Percentiles rank a stretch among this genome's conserved stretches.
Conservation (phyloP, 2,329 filamentous ascomycete species). For the Harringtonia lauricola region DNA sequence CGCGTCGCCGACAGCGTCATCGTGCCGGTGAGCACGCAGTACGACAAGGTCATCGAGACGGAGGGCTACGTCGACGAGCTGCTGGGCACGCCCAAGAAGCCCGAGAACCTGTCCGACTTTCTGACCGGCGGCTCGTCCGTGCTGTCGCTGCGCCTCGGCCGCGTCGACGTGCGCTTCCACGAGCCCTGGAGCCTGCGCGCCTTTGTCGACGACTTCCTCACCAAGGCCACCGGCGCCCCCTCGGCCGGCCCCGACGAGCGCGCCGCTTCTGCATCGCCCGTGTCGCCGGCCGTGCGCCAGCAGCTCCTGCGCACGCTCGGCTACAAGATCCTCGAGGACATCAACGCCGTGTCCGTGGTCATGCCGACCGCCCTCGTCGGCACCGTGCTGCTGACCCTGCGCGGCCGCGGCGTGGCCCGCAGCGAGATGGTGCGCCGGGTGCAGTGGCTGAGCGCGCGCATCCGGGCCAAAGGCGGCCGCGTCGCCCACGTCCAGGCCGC, state of each 20-base stretch:
- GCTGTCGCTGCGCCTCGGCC: conserved; percentile 74
- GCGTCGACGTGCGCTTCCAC: conserved; percentile 92
- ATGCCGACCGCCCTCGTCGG: conserved; percentile 97
- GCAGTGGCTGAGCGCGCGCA: conserved; percentile 76
- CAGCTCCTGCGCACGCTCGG: conserved; percentile 77
- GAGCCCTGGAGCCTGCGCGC: conserved; percentile 84
- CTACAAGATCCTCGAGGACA: conserved; percentile 85
- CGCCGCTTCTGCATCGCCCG: conserved; percentile 21
- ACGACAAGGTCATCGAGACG: conserved; percentile 98
- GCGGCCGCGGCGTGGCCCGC: conserved; percentile 85
- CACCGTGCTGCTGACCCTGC: conserved; percentile 80
- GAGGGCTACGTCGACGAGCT: conserved; percentile 94
- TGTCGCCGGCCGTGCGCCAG: conserved; percentile 46
- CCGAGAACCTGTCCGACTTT: conserved; percentile 86
- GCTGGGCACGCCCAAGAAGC: conserved; percentile 86
- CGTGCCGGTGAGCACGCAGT: conserved; percentile 92
- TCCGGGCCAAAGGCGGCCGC: conserved; percentile 76
- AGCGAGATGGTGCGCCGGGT: conserved; percentile 75
- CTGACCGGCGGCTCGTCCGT: conserved; percentile 77
- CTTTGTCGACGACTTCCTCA: conserved; percentile 70
- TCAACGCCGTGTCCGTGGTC: conserved; percentile 91
- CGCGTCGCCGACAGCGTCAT: conserved; percentile 85
- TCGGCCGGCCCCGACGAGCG: conserved; percentile 39
- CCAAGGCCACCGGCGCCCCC: too few relatives aligned
- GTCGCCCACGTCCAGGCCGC: conserved; percentile 86